A percentile compares a stretch with the other conserved stretches of the same genome.
These are phyloP conservation scores for Dioszegia hungarica DNA, from an alignment of 768 basidiomycete species.

Conservation along the genomic window DNA sequence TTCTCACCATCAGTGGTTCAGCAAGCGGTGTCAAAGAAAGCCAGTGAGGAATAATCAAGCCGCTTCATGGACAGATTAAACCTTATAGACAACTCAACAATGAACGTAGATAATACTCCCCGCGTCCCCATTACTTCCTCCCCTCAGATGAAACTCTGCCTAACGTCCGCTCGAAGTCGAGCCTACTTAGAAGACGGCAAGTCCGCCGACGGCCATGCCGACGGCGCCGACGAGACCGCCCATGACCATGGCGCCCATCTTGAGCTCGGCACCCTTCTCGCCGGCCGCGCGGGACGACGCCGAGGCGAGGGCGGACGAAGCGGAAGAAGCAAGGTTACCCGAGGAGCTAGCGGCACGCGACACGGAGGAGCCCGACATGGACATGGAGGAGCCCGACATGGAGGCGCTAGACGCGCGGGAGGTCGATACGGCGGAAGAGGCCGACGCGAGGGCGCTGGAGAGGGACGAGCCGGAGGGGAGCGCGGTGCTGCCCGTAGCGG, in stretches of 20 bases:
- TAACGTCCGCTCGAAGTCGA: too few species aligned
- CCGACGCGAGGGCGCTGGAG: neutral
- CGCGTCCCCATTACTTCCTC: too few species aligned
- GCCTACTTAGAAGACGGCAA: neutral
- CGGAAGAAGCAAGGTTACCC: neutral
- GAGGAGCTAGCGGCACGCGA: conserved; percentile 3
- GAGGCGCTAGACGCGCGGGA: too few species aligned
- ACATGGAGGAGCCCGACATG: conserved; percentile 9
- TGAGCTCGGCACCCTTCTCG: conserved; percentile 1
- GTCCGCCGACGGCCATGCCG: conserved; percentile 11
- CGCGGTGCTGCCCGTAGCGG: conserved; percentile 13
- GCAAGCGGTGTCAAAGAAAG: too few species aligned
- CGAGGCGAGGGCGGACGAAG: neutral
- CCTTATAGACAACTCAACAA: too few species aligned
- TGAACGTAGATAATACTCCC: too few species aligned
- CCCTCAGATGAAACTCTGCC: too few species aligned
- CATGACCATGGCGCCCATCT: conserved; percentile 5
- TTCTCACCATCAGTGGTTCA: neutral
- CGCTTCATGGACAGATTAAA: too few species aligned
- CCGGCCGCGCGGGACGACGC: conserved; percentile 3
- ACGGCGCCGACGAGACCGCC: conserved; percentile 15
- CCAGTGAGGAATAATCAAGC: too few species aligned
- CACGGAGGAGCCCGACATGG: neutral
- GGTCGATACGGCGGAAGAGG: conserved; percentile 10
- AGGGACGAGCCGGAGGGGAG: conserved; percentile 16